A percentile compares a stretch with the other conserved stretches of the same genome.
Conservation (phyloP, 345 rosid genomes). For the Turnera subulata region DNA sequence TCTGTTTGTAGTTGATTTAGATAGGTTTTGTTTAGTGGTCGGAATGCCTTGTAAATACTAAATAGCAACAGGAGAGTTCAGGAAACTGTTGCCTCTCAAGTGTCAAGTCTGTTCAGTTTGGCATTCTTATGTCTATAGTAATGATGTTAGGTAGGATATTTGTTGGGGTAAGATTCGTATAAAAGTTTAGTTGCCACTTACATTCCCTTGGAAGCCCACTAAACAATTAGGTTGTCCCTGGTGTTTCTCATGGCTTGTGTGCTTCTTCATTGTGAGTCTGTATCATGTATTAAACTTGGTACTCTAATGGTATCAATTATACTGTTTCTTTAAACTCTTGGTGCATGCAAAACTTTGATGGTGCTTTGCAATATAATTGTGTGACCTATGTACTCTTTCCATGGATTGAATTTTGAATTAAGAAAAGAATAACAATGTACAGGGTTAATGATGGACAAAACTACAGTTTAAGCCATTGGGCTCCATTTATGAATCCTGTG, state of each 20-base stretch:
- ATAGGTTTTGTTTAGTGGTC: conserved; percentile 7
- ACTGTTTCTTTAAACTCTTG: neutral
- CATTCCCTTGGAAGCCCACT: conserved; percentile 10
- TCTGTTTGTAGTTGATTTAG: conserved; percentile 18
- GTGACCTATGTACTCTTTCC: too few species aligned
- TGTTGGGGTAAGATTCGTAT: conserved; percentile 23
- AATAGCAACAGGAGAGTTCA: conserved; percentile 34
- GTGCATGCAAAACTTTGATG: too few species aligned
- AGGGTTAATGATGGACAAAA: neutral
- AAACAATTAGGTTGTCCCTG: conserved; percentile 4
- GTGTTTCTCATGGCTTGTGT: neutral
- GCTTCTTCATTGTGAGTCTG: conserved; percentile 18
- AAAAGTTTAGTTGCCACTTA: conserved; percentile 14
- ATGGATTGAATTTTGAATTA: neutral
- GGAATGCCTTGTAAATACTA: conserved; percentile 22
- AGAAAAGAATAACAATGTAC: conserved; percentile 10
- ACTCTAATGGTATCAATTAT: conserved; percentile 1
- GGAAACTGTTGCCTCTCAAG: conserved; percentile 13
- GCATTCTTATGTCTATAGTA: conserved; percentile 52
- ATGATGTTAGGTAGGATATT: conserved; percentile 35
- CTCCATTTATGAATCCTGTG: conserved; percentile 58
- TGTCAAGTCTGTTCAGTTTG: conserved; percentile 27
- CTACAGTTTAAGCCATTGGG: conserved; percentile 73
- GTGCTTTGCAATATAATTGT: too few species aligned
- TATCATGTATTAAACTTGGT: conserved; percentile 7